Evolutionary conservation across 345 rosid species (phyloP), one percentile per base, ranked within the genome.

Genomic region (Cochlearia excelsa): DNA sequence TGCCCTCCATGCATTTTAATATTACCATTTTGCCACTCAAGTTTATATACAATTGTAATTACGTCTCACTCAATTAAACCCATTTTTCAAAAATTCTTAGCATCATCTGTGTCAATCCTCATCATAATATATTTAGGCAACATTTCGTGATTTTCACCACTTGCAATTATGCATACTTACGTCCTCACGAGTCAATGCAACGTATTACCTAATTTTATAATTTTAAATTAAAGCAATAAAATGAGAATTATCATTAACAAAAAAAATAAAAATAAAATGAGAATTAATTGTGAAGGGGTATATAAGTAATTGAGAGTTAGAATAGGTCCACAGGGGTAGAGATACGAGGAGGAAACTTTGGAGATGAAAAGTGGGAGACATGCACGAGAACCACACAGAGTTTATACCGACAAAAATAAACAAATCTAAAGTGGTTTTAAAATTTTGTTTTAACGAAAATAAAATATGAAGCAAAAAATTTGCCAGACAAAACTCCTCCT

Each of bases 341-440:
- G 62, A 69, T 69, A 62, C 59, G 68, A 62, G 59, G 68, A 62
- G 59, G 69, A 70, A 63, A 63, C 46, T 53, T 63, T 63, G 69
- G 74, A 56, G 64, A 70, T 70, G 74, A 70, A 70, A 63, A 63
- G 69, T 70, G 69, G 74, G 74, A 70, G 59, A 35, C 74, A 70
- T 70, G 74, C 74, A 70, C 69, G 74, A 70, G 74, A 70, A 70
- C 68, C 65, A 70, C 74, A 47, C 69, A 57, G 30, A 63, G 59
- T 23, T 51, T 64, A 63, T 63, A 56, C 69, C 64, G 69, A 63
- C 74, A 50, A 63, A 7, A 26, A 54, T 26, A 53, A 41, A 2
- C 3, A 45, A 54, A 41, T 64, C 45, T 59, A 2, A 16, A 16
- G 23, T 16, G 23, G 23, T 16, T 16, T 16, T 16, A 16, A 16